phyloP scores from a whole-genome alignment of 768 basidiomycete genomes.

The Suillus hirtellus region DNA sequence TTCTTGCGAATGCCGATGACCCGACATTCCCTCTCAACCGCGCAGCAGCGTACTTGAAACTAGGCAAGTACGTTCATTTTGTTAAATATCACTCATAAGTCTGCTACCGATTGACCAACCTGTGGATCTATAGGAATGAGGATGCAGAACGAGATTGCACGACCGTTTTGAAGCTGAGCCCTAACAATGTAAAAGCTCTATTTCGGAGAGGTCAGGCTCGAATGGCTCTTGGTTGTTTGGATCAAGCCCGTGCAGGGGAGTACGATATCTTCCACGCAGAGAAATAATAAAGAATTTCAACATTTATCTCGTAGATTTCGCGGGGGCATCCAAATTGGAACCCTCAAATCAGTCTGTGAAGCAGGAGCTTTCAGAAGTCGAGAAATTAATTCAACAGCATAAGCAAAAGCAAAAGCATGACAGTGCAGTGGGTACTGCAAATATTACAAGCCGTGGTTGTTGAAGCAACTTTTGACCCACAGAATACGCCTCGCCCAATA shows the following conservation, averaged over 20 bases:
- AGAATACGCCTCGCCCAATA: constrained; percentile 15
- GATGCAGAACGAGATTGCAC: constrained; percentile 85
- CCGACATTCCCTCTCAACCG: constrained; percentile 85
- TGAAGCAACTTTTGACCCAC: neutral
- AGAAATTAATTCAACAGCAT: constrained; percentile 34
- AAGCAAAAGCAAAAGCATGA: constrained; percentile 33
- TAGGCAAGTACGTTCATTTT: constrained; percentile 79
- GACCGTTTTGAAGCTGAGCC: constrained; percentile 54
- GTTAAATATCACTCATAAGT: neutral
- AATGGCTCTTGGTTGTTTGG: constrained; percentile 49
- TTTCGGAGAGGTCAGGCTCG: constrained; percentile 81
- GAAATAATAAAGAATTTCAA: constrained; percentile 10
- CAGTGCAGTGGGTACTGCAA: constrained; percentile 24
- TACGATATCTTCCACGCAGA: neutral
- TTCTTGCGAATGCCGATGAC: constrained; percentile 67
- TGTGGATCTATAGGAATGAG: constrained; percentile 50
- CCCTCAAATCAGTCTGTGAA: constrained; percentile 63
- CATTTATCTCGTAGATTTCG: constrained; percentile 51
- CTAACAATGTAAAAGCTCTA: constrained; percentile 72
- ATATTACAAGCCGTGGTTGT: neutral
- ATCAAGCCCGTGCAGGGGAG: constrained; percentile 61
- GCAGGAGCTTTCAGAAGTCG: constrained; percentile 59
- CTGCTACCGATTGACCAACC: neutral
- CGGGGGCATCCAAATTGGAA: constrained; percentile 57
- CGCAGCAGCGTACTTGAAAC: constrained; percentile 89